These are phyloP conservation scores for Macaranga tanarius DNA, from an alignment of 441 rosid genomes.

Conservation along the genomic window DNA sequence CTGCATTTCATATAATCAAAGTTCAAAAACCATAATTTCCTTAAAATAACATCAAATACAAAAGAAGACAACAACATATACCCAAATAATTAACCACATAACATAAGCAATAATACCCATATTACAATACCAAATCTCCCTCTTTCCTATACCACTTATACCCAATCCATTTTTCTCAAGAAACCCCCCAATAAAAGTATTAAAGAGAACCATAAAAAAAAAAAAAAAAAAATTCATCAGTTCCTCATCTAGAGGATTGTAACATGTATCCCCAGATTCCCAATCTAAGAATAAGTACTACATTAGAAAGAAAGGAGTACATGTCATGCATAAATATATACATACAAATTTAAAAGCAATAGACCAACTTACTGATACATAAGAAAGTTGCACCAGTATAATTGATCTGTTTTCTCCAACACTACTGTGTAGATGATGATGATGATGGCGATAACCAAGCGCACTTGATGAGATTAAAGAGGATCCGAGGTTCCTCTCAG, in stretches of 20 bases:
- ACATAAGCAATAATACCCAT: slow-evolving; percentile 15
- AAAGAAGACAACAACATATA: slow-evolving; percentile 14
- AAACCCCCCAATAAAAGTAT: slow-evolving; percentile 20
- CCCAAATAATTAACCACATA: slow-evolving; percentile 12
- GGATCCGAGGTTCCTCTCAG: slow-evolving; percentile 90
- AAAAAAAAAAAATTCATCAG: slow-evolving; percentile 24
- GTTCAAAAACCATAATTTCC: slow-evolving; percentile 15
- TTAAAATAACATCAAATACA: slow-evolving; percentile 18
- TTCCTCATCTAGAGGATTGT: slow-evolving; percentile 30
- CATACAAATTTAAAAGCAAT: slow-evolving; percentile 16
- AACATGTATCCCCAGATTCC: slow-evolving; percentile 34
- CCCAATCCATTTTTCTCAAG: slow-evolving; percentile 22
- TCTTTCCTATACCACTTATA: slow-evolving; percentile 44
- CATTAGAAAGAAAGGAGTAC: slow-evolving; percentile 18
- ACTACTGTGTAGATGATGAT: slow-evolving; percentile 20
- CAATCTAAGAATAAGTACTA: slow-evolving; percentile 24
- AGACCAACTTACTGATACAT: slow-evolving; percentile 33
- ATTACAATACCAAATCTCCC: slow-evolving; percentile 41
- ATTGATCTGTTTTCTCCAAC: slow-evolving; percentile 25
- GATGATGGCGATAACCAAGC: slow-evolving; percentile 8
- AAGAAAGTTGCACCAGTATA: slow-evolving; percentile 34
- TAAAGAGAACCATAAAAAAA: not conserved
- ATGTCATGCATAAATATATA: slow-evolving; percentile 36
- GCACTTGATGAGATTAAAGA: slow-evolving; percentile 36
- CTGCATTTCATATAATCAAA: not conserved